Base-by-base conservation (phyloP, 1,284 basidiomycete genomes). In the Pyrrhoderma noxium region DNA sequence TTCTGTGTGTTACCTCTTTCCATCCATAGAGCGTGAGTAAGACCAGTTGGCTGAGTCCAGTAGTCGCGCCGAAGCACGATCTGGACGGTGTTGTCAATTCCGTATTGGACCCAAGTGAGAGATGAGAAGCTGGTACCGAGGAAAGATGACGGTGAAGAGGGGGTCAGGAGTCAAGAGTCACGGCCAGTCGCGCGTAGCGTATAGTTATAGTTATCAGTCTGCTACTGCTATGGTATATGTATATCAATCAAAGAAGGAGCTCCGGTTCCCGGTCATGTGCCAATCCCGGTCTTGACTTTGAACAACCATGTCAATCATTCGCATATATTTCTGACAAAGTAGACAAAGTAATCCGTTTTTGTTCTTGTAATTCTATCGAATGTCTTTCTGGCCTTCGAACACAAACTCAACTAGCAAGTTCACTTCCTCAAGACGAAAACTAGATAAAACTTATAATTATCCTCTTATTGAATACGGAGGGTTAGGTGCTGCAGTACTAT, bases 1-100 rank as follows among this genome's bases (percentile, higher is more conserved):
- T n/a, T n/a, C 8, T 8, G 16, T 46, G 51, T 48, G 27, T 50
- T 57, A 77, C 85, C 76, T 79, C 74, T 77, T 77, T 77, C 81
- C 84, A 84, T 85, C 85, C 85, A 89, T 89, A 78, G 74, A 78
- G 77, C 71, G 70, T 70, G 19, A 37, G 43, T 25, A 19, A 44
- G 51, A 47, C 51, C 49, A 41, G 23, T 19, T 23, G 27, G 16
- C 11, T 27, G 7, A 25, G 50, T 52, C 51, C 54, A 52, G 54
- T 49, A 34, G 46, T 47, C 54, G 54, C 52, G 54, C 54, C 54
- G 49, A 56, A 52, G 54, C 54, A 56, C 54, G 54, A 49, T 36
- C 42, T 48, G 50, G 54, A 40, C 25, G 39, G 41, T 37, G 18
- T 52, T 35, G 46, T 52, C 42, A 27, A 23, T 47, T 39, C 51